These are phyloP conservation scores for Infundibulicybe gibba DNA, from an alignment of 768 basidiomycete species.

Conservation along the genomic window DNA sequence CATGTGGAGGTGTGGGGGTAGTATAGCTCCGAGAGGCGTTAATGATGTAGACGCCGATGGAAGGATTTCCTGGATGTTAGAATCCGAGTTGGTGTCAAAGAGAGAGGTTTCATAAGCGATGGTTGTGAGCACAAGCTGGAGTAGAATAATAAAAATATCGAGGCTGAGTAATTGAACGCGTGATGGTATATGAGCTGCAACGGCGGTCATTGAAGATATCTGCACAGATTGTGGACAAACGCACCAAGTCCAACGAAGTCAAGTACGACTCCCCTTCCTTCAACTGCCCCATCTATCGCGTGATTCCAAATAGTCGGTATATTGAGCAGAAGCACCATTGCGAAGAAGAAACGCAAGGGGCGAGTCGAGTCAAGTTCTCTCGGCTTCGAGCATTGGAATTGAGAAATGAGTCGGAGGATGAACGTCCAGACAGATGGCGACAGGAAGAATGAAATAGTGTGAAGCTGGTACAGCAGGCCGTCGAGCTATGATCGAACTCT, in stretches of 20 bases:
- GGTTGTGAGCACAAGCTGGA: slow-evolving; percentile 64
- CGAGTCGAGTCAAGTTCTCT: slow-evolving; percentile 61
- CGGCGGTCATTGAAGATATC: slow-evolving; percentile 1
- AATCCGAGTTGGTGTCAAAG: slow-evolving; percentile 33
- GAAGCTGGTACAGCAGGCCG: slow-evolving; percentile 65
- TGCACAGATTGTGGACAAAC: slow-evolving; percentile 16
- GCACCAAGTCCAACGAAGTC: slow-evolving; percentile 79
- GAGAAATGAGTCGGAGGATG: slow-evolving; percentile 51
- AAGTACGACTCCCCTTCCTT: slow-evolving; percentile 63
- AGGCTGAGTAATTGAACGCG: slow-evolving; percentile 61
- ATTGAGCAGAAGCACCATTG: slow-evolving; percentile 57
- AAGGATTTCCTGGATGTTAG: slow-evolving; percentile 32
- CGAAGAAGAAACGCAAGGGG: slow-evolving; percentile 68
- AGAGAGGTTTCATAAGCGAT: slow-evolving; percentile 65
- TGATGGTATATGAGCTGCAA: slow-evolving; percentile 56
- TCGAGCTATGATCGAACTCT: slow-evolving; percentile 49
- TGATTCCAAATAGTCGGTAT: slow-evolving; percentile 61
- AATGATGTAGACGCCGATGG: slow-evolving; percentile 20
- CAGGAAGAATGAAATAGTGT: slow-evolving; percentile 73
- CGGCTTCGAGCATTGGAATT: slow-evolving; percentile 65
- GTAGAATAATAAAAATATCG: slow-evolving; percentile 61
- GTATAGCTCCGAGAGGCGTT: slow-evolving; percentile 2
- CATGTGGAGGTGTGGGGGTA: slow-evolving; percentile 17
- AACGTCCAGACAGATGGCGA: slow-evolving; percentile 62
- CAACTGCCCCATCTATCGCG: slow-evolving; percentile 42